Evolutionary conservation across 2,329 filamentous ascomycete genomes (phyloP), one percentile per base, ranked within the genome.

Genomic region (Daldinia eschscholtzii): DNA sequence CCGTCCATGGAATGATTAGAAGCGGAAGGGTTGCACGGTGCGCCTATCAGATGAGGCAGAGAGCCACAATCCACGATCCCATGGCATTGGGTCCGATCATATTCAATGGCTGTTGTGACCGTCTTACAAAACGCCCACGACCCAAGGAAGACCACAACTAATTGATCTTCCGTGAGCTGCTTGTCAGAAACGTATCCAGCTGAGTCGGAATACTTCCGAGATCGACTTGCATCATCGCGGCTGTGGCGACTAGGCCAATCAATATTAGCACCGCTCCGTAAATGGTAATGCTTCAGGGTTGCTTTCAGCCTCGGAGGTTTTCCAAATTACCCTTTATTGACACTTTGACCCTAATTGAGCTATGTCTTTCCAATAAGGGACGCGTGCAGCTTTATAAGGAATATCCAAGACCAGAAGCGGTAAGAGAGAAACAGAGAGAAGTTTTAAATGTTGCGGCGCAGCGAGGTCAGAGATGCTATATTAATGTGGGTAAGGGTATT

Each of bases 161-260:
- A 62, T 28, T 68, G 69, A 69, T 71, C 60, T 67, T 64, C 63
- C 63, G 59, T 18, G 12, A 41, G 58, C 52, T 61, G 30, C 39
- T 42, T 58, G 53, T 57, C 53, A 63, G 44, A 65, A 42, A 63
- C 56, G 61, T 23, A 20, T 41, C 26, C 55, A 69, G 61, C 64
- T 69, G 64, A 68, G 62, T 67, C 67, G 67, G 70, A 62, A 72
- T 69, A 53, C 46, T 65, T 64, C 67, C 70, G 74, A 75, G 68
- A 65, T 75, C 41, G 74, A 74, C 65, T 69, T 71, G 64, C 63
- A 67, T 68, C 60, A 65, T 41, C 42, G 67, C 59, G 55, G 56
- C 46, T 64, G 46, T 41, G 57, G 69, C 57, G 62, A 64, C 69
- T 13, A 23, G 67, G 71, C 75, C 75, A 77, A 77, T 76, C 75